Evolutionary conservation across 805 yeast genomes (phyloP).

Genomic region (Ascoidea tarda): DNA sequence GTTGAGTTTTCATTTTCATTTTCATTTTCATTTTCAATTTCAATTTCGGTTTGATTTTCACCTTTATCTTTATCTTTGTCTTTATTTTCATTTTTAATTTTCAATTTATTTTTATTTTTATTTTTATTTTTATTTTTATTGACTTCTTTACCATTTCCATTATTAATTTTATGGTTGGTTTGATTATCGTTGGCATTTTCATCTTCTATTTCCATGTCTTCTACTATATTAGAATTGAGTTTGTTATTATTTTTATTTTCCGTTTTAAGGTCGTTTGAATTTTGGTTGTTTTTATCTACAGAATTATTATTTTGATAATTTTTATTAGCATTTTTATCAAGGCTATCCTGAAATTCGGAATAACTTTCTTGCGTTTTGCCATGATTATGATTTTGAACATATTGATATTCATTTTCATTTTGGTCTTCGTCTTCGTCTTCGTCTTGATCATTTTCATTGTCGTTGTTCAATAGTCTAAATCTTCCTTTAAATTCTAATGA

Average conservation of each 20-base stretch:
- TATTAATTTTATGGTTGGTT: no score
- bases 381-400: no score
- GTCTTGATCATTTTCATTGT: slow-evolving; percentile 3
- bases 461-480: slow-evolving; percentile 17
- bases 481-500: slow-evolving; percentile 16
- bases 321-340: background rate
- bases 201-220: background rate
- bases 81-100: no score
- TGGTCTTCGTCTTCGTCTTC: slow-evolving; percentile 1
- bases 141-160: no score
- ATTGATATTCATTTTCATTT: background rate
- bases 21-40: background rate
- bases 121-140: no score
- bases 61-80: slow-evolving; percentile 4
- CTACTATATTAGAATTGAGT: background rate
- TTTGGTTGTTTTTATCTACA: background rate
- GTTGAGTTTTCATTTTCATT: background rate
- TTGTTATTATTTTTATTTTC: background rate
- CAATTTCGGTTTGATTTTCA: slow-evolving; percentile 2
- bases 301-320: background rate
- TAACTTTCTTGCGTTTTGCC: no score
- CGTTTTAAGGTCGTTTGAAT: background rate
- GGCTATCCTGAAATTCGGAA: background rate
- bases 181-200: background rate
- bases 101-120: no score